Conservation (phyloP, 2,329 filamentous ascomycete genomes). For the Alternaria brassicae region DNA sequence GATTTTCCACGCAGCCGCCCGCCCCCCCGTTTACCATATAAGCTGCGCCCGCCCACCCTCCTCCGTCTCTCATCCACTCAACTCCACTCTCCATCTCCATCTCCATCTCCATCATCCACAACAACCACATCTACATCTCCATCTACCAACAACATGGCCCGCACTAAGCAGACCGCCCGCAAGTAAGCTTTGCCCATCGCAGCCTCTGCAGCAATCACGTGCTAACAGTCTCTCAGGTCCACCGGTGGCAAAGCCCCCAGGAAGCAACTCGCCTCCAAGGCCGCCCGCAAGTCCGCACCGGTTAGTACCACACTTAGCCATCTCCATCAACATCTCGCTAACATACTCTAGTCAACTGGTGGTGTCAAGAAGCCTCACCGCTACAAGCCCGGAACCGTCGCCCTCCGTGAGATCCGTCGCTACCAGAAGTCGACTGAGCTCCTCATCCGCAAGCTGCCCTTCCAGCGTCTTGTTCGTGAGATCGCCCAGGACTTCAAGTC, state of each 20-base stretch:
- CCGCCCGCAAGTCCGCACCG: conserved; percentile 95
- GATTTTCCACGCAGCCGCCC: conserved; percentile 48
- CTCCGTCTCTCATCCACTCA: conserved; percentile 48
- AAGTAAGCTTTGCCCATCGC: background rate
- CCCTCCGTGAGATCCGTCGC: conserved; percentile 87
- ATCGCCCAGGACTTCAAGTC: conserved; percentile 70
- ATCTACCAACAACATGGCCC: conserved; percentile 55
- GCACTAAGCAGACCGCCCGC: conserved; percentile 64
- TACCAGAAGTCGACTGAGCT: conserved; percentile 92
- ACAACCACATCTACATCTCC: conserved; percentile 25
- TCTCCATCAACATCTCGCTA: background rate
- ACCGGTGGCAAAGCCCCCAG: conserved; percentile 75
- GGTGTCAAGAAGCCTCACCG: conserved; percentile 65
- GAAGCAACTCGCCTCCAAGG: conserved; percentile 99
- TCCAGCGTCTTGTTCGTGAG: conserved; percentile 80
- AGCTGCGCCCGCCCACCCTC: conserved; percentile 46
- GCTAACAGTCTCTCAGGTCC: conserved; percentile 63
- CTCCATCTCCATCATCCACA: conserved; percentile 30
- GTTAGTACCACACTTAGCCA: background rate
- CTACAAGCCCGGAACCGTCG: conserved; percentile 71
- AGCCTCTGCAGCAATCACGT: conserved; percentile 5
- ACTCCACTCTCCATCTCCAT: conserved; percentile 36
- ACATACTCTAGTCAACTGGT: conserved; percentile 78
- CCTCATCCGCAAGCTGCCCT: conserved; percentile 79
- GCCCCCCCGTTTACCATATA: conserved; percentile 47